These are phyloP conservation scores for Russula ochroleuca DNA, from an alignment of 768 basidiomycete genomes.

Conservation along the genomic window DNA sequence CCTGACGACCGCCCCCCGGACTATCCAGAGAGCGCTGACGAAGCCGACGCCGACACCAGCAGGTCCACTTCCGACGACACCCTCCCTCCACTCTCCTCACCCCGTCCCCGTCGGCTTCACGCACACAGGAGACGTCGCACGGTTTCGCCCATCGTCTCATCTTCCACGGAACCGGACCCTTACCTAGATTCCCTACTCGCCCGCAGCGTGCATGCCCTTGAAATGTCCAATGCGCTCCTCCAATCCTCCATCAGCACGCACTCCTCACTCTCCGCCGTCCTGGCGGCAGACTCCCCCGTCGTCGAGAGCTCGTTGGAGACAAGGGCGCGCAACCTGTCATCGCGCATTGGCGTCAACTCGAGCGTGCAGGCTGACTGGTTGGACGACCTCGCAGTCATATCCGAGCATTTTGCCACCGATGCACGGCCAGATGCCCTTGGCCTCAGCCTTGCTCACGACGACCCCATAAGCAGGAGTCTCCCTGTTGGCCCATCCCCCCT, in stretches of 20 bases:
- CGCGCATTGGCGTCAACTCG: conserved; percentile 45
- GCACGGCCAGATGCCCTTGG: conserved; percentile 11
- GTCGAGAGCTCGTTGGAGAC: conserved; percentile 46
- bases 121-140: conserved; percentile 32
- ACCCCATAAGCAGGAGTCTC: conserved; percentile 33
- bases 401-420: conserved; percentile 11
- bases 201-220: conserved; percentile 79
- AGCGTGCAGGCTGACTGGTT: conserved; percentile 55
- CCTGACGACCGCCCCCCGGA: conserved; percentile 65
- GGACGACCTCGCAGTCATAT: conserved; percentile 57
- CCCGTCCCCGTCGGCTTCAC: conserved; percentile 37
- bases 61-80: conserved; percentile 33
- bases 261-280: conserved; percentile 47
- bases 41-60: conserved; percentile 68
- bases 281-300: conserved; percentile 43
- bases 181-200: conserved; percentile 74
- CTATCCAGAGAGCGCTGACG: conserved; percentile 73
- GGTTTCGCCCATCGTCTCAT: conserved; percentile 25
- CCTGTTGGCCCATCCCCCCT: conserved; percentile 28
- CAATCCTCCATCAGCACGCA: conserved; percentile 74
- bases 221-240: conserved; percentile 77
- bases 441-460: conserved; percentile 14
- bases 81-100: conserved; percentile 34
- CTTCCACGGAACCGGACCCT: conserved; percentile 49
- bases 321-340: conserved; percentile 50